Base-by-base conservation (phyloP, 768 basidiomycete genomes). In the Kwoniella sp. region DNA sequence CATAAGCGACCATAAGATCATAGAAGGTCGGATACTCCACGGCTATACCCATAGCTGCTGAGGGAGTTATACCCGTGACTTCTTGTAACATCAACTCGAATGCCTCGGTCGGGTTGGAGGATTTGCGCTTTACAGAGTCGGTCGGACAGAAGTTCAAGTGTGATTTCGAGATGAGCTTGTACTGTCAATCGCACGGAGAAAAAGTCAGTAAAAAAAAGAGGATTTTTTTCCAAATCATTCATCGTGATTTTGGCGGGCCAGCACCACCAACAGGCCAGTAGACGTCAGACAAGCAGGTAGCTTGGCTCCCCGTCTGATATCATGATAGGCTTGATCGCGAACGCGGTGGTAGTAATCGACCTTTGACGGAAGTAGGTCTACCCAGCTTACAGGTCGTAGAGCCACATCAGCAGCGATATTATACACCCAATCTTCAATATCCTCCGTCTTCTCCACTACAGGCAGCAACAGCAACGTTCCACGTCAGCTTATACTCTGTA, bases 1-100 rank as follows among this genome's bases (percentile, higher is more conserved):
- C 79, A 40, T 64, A 81, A 19, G 63, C 70, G 15, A 67, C 63
- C 80, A 81, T 81, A 56, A 81, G 47, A 1, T 62, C 61, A 47
- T 56, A 44, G 57, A 79, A 79, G 2, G 67, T 70, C 2, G 66
- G 52, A 50, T 72, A 76, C 37, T 71, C 69, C 2, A 69, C 64
- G 0, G 65, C 69, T 27, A 81, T 77, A 1, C 77, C 76, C 21
- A 51, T 56, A 10, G 77, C 72, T 1, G 73, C 77, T 33, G 64
- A 68, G 6, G 68, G 67, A 1, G 80, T 81, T 33, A 81, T 73
- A 0, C 76, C 71, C 36, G 72, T 72, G 12, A 81, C 70, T 52
- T 78, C 73, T 62, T 78, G 70, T 9, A 81, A 69, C 77, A 80
- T 79, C 30, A 79, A 65, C 58, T 77, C 68, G 57, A 78, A 71